Base-by-base conservation (phyloP, 169 alveolate species). In the Plasmodium gallinaceum region DNA sequence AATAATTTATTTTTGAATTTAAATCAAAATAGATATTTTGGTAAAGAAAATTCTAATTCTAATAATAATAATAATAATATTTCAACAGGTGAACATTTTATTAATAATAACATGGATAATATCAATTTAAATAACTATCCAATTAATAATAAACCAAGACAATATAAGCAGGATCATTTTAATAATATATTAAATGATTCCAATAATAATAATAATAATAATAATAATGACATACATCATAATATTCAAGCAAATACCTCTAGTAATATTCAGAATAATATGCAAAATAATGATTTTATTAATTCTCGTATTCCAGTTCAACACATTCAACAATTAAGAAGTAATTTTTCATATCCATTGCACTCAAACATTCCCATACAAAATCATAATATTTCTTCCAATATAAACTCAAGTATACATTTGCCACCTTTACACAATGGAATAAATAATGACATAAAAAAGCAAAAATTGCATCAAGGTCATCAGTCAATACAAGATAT, bases 281-380 rank as follows among this genome's bases (percentile, higher is more conserved):
- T 52, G 16, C 78, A 48, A 16, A 43, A 37, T 24, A 78, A 26
- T n/a, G 89, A 78, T 24, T 52, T 51, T 42, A 20, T 1, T 24
- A 45, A 18, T 62, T 32, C 26, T 6, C 39, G 62, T 10, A 78
- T 9, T 64, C 10, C 20, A 52, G 18, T 37, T 65, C 64, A 48
- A 42, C 22, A 83, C 43, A 12, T 73, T 32, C 66, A 87, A 46
- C 74, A 87, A 39, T 22, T 51, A 12, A 57, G 52, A 52, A 75
- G 69, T 75, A 69, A 37, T 66, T 32, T 42, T 20, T 22, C 26
- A 5, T 39, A 66, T 14, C 16, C 61, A 5, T 45, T 73, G 69
- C 22, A 87, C 24, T 24, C 65, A 74, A 57, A 45, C 7, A 64
- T 22, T 39, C 54, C 65, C 9, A 18, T 37, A 52, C 42, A 83